These are phyloP conservation scores for Aureobasidium subglaciale DNA, from an alignment of 2,329 filamentous ascomycete genomes.

Conservation along the genomic window DNA sequence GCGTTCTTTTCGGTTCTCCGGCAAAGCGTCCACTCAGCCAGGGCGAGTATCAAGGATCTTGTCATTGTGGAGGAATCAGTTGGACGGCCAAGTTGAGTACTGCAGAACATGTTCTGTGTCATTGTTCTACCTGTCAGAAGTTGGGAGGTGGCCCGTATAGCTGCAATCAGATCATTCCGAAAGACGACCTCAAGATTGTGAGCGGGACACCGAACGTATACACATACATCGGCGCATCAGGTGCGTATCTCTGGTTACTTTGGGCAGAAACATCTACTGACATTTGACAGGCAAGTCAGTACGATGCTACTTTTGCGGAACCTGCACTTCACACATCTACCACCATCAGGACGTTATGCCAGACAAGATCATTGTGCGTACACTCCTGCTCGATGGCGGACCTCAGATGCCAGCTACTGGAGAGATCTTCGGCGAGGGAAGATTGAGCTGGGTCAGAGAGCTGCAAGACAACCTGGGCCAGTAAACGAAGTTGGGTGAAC, in stretches of 20 bases:
- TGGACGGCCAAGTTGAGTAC: conserved; percentile 22
- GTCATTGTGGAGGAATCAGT: conserved; percentile 28
- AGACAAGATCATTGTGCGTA: conserved; percentile 34
- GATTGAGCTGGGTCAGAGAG: conserved; percentile 29
- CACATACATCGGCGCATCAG: conserved; percentile 28
- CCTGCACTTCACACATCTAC: conserved; percentile 35
- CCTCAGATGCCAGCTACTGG: conserved; percentile 28
- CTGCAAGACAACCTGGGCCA: conserved; percentile 17
- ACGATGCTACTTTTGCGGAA: conserved; percentile 32
- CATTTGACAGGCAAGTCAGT: conserved; percentile 26
- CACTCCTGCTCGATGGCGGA: conserved; percentile 32
- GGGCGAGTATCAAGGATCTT: conserved; percentile 22
- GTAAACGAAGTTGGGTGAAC: neutral
- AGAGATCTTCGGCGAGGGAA: conserved; percentile 34
- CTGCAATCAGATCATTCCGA: conserved; percentile 31
- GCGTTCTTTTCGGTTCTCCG: conserved; percentile 26
- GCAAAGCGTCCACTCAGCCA: conserved; percentile 21
- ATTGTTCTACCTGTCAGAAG: conserved; percentile 32
- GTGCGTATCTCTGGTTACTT: conserved; percentile 14
- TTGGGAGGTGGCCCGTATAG: conserved; percentile 30
- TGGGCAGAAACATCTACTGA: neutral
- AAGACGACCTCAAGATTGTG: conserved; percentile 24
- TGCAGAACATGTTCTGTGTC: conserved; percentile 30
- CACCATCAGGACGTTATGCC: conserved; percentile 34
- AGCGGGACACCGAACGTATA: conserved; percentile 26